Evolutionary conservation across 148 eudicot species (phyloP), one percentile per base, ranked within the genome.

Genomic region (Linanthus parryae): DNA sequence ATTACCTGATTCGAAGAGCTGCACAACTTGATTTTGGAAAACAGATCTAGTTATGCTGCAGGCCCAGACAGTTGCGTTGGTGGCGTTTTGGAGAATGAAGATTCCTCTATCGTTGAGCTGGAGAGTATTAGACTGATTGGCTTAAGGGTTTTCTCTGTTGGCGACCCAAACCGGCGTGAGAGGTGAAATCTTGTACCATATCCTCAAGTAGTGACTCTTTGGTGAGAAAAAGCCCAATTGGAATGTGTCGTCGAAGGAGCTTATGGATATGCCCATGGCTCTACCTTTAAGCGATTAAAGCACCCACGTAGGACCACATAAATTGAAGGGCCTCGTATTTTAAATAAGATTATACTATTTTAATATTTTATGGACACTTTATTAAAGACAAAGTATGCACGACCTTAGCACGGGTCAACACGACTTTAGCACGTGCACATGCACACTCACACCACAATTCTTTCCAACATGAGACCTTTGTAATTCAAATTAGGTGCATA

Each of bases 1-100:
- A 31, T 74, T 74, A 3, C 79, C 79, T 1, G 68, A 16, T 25
- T 72, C 62, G 18, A 72, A 24, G 3, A 73, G 58, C 35, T 58
- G 58, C 5, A 54, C 65, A 14, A 68, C 52, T 13, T 73, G 73
- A 46, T 28, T 54, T 1, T 56, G 13, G 6, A 28, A 25, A n/a
- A n/a, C n/a, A 3, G 69, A 3, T 1, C 22, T 41, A 13, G 69
- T 42, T 8, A 51, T 4, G 21, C 58, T 67, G 3, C 63, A 17
- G 19, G 59, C 40, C 59, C 59, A 55, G 7, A 55, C 19, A 8
- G 15, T 10, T n/a, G n/a, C n/a, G 19, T 41, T 21, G 10, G 12
- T 28, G 2, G 48, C 27, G 7, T 55, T 41, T 6, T 40, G 48
- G 3, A 55, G 36, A 13, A 55, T 38, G 14, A 55, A 27, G 20